These are phyloP conservation scores for Xylaria polymorpha DNA, from an alignment of 2,329 filamentous ascomycete genomes.

Conservation along the genomic window DNA sequence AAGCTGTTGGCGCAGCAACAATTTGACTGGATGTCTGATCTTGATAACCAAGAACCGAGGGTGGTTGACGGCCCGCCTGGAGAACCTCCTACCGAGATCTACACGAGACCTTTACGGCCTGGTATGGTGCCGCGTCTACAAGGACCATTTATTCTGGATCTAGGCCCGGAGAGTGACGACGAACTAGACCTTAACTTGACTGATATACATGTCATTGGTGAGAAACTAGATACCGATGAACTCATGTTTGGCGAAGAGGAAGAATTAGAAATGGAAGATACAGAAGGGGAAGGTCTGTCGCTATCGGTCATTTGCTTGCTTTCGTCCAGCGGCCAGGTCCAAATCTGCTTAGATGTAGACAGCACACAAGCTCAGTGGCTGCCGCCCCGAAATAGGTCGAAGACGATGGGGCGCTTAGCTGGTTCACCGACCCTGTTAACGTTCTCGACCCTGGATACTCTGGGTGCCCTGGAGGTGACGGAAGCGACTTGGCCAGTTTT, in stretches of 20 bases:
- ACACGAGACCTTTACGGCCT: slow-evolving; percentile 66
- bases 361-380: slow-evolving; percentile 75
- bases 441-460: slow-evolving; percentile 72
- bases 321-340: slow-evolving; percentile 69
- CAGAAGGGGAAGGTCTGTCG: slow-evolving; percentile 69
- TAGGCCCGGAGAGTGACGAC: slow-evolving; percentile 66
- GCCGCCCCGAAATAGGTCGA: slow-evolving; percentile 66
- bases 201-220: slow-evolving; percentile 72
- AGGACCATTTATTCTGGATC: slow-evolving; percentile 69
- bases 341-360: slow-evolving; percentile 70
- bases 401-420: slow-evolving; percentile 53
- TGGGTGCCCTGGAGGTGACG: slow-evolving; percentile 64
- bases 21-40: slow-evolving; percentile 74
- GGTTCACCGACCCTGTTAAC: slow-evolving; percentile 64
- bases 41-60: slow-evolving; percentile 71
- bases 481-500: slow-evolving; percentile 72
- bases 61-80: slow-evolving; percentile 62
- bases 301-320: slow-evolving; percentile 69
- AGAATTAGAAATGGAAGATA: slow-evolving; percentile 67
- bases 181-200: slow-evolving; percentile 67
- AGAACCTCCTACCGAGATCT: slow-evolving; percentile 66
- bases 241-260: slow-evolving; percentile 73
- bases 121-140: slow-evolving; percentile 70
- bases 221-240: slow-evolving; percentile 69
- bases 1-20: slow-evolving; percentile 72